A percentile compares a stretch with the other conserved stretches of the same genome.
phyloP scores from a whole-genome alignment of 345 rosid species.

The Diplotaxis tenuifolia region DNA sequence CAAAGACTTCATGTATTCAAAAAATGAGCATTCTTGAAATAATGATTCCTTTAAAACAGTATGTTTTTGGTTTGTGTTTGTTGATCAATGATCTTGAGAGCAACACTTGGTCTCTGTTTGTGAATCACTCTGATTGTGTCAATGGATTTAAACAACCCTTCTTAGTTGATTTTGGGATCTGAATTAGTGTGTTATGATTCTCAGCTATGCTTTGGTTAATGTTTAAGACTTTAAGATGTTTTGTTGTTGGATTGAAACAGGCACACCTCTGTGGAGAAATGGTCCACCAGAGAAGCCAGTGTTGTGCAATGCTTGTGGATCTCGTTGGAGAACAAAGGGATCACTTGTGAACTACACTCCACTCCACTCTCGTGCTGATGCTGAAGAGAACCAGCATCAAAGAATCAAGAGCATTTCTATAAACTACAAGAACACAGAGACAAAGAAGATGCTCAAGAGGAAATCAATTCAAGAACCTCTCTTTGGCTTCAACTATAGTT shows the following conservation, averaged over 20 bases:
- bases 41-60: background rate
- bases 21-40: conserved; percentile 13
- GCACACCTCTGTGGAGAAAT: conserved; percentile 95
- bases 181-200: background rate
- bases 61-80: conserved; percentile 2
- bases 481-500: conserved; percentile 52
- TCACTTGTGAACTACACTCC: conserved; percentile 84
- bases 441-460: conserved; percentile 68
- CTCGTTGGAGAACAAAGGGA: conserved; percentile 91
- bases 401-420: conserved; percentile 55
- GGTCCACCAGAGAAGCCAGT: conserved; percentile 99
- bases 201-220: background rate
- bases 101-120: background rate
- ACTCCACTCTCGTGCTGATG: conserved; percentile 67
- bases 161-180: background rate
- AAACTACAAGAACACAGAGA: conserved; percentile 55
- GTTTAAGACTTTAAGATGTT: conserved; percentile 3
- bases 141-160: background rate
- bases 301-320: conserved; percentile 98
- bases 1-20: conserved; percentile 25
- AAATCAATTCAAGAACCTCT: conserved; percentile 54
- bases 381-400: conserved; percentile 49
- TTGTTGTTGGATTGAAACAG: conserved; percentile 38
- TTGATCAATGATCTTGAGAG: conserved; percentile 12
- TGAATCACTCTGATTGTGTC: background rate